These are phyloP conservation scores for Mariannaea elegans DNA, from an alignment of 2,329 filamentous ascomycete genomes.

Conservation along the genomic window DNA sequence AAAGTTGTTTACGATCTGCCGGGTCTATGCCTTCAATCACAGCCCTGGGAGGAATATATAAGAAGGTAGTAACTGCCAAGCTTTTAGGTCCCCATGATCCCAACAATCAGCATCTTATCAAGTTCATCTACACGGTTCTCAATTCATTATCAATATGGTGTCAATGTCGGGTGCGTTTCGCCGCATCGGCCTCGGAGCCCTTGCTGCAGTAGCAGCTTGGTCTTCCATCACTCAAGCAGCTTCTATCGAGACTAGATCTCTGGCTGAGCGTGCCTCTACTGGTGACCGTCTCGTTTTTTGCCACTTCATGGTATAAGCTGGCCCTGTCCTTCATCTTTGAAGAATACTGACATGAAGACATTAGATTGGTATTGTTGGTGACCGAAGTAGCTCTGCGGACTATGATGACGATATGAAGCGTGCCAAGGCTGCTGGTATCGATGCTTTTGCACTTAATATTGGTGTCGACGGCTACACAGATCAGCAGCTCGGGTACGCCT, in stretches of 20 bases:
- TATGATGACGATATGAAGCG: constrained; percentile 58
- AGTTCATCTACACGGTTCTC: too few species aligned
- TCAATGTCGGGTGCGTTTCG: constrained; percentile 13
- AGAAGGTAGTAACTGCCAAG: too few species aligned
- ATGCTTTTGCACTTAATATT: constrained; percentile 61
- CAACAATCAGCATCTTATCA: too few species aligned
- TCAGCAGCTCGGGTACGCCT: constrained; percentile 57
- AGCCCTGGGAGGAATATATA: too few species aligned
- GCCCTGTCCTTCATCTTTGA: rapidly evolving
- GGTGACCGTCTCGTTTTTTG: constrained; percentile 29
- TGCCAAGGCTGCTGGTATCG: constrained; percentile 54
- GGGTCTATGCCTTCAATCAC: too few species aligned
- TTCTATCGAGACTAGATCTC: constrained; percentile 10
- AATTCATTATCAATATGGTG: constrained; percentile 11
- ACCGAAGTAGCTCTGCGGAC: constrained; percentile 51
- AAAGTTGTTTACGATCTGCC: too few species aligned
- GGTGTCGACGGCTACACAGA: constrained; percentile 55
- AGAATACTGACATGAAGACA: rapidly evolving
- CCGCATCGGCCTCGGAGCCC: constrained; percentile 18
- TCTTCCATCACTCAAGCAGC: constrained; percentile 11
- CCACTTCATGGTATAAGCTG: constrained; percentile 24
- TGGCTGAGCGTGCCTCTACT: constrained; percentile 21
- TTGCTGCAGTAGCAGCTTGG: constrained; percentile 1
- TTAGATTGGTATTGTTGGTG: constrained; percentile 55
- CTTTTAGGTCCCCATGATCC: too few species aligned